Base-by-base conservation (phyloP, 2,329 filamentous ascomycete genomes). In the Raffaelea ambrosiae region DNA sequence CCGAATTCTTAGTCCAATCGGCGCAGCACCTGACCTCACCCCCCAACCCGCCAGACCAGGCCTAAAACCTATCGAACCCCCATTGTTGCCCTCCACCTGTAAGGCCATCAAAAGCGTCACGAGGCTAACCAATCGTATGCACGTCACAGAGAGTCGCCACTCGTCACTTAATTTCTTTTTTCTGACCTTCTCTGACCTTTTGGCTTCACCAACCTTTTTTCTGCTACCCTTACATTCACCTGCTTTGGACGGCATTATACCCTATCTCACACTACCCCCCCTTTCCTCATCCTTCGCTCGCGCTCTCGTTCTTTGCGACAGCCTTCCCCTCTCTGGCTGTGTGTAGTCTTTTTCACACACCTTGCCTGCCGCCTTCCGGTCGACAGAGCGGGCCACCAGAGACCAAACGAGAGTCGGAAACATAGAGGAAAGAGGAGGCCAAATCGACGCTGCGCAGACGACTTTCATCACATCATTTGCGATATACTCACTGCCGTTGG, bases 101-200 rank as follows among this genome's bases (percentile, higher is more conserved):
- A 48, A 46, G 42, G 40, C 48, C 46, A 43, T 44, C 35, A 26
- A 47, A 47, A 48, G 43, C 48, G 51, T 55, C 47, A 55, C 55
- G 48, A 55, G 53, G 51, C 57, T 55, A 55, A 55, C 55, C 52
- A 51, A 51, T 51, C 50, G 53, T 44, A 48, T 51, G 45, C 49
- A 54, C 53, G 50, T 53, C 53, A 47, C 53, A 43, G 43, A 47
- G 35, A 46, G 44, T 54, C 50, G 48, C 53, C 54, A 54, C 50
- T 44, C 21, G 22, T 26, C 44, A 26, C 20, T 47, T 40, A 49
- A 40, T 51, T 47, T 49, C 42, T 36, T 18, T 39, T 47, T 47
- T 23, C 21, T 18, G 18, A 9, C 35, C 16, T 38, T n/a, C 18
- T 38, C 18, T 38, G 13, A 8, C 18, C 5, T 33, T 33, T 33